Evolutionary conservation across 2,329 filamentous ascomycete species (phyloP), one percentile per base, ranked within the genome.

Genomic region (Diaporthe sp.): DNA sequence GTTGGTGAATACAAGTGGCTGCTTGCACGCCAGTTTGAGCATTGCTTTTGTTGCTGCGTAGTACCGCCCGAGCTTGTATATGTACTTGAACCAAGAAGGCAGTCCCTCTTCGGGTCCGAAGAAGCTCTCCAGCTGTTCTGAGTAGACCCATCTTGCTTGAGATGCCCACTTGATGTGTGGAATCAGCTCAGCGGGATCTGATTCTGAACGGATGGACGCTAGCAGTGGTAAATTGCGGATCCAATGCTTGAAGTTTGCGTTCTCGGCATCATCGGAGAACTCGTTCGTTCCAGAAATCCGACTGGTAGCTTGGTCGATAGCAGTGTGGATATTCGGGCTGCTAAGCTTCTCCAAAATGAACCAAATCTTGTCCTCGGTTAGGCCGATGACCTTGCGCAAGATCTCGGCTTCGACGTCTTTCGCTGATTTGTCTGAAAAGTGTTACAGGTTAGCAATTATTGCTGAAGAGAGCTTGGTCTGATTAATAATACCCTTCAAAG

Each of bases 11-110:
- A 82, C 15, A 1, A 42, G 65, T 22, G 80, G 79, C 51, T 80
- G 61, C 39, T 80, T 80, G 0, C 73, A 44, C 15, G 81, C 80
- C 10, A 82, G 17, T 28, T 82, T 82, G 7, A 83, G 75, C 78
- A 83, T 80, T 2, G 79, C 75, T 70, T 81, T 82, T 1, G 77
- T 76, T 19, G 81, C 80, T 5, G 75, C 73, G 22, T 70, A 72
- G 72, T 83, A 83, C 1, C 82, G 81, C 22, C 76, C 81, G 5
- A 83, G 39, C 67, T 83, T 83, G 42, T 82, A 77, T 1, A 80
- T 8, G 31, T 34, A 19, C 19, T 68, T 22, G 2, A 81, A 25
- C 77, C 79, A 78, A n/a, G 12, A 46, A 17, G 77, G 77, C n/a
- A 73, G 25, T 28, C 53, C 53, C 8, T 58, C 55, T 3, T 42